Percentiles rank a stretch among this genome's conserved stretches.
phyloP scores from a whole-genome alignment of 2,329 filamentous ascomycete species.

The Bipolaris gigantea region DNA sequence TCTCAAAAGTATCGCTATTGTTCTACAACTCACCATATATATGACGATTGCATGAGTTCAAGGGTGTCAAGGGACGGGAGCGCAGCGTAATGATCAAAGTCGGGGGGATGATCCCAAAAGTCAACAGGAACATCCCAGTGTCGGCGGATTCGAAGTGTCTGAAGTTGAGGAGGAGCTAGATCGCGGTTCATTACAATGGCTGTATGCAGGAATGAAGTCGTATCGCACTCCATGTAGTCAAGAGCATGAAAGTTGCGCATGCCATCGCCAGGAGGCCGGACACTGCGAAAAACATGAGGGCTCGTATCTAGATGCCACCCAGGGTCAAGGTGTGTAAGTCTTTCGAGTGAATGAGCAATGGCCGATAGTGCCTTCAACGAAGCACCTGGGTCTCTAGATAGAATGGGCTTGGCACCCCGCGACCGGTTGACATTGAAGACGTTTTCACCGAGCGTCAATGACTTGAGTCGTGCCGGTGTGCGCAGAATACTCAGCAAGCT shows the following conservation, averaged over 20 bases:
- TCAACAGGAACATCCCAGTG: constrained; percentile 23
- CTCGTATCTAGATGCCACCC: constrained; percentile 20
- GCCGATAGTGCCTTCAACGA: constrained; percentile 30
- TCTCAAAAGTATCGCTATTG: not conserved
- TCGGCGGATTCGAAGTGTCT: constrained; percentile 31
- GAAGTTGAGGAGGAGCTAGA: constrained; percentile 35
- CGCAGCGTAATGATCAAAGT: constrained; percentile 27
- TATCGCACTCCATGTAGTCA: constrained; percentile 35
- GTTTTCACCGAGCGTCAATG: constrained; percentile 42
- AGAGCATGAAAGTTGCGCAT: constrained; percentile 38
- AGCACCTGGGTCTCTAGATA: constrained; percentile 19
- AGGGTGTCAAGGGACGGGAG: constrained; percentile 32
- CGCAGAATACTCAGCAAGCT: constrained; percentile 31
- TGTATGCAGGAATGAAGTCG: constrained; percentile 36
- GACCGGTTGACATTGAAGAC: constrained; percentile 28
- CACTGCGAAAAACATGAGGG: constrained; percentile 18
- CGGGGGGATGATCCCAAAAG: constrained; percentile 36
- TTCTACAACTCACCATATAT: constrained; percentile 8
- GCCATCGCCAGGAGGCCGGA: constrained; percentile 27
- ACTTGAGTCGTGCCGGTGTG: constrained; percentile 34
- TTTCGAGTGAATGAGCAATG: constrained; percentile 39
- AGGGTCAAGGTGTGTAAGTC: constrained; percentile 33
- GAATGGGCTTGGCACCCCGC: constrained; percentile 13
- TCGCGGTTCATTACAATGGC: constrained; percentile 29
- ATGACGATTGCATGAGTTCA: constrained; percentile 32